Percentiles rank a stretch among this genome's conserved stretches.
Conservation (phyloP, 805 yeast genomes). For the Hanseniaspora hatyaiensis region DNA sequence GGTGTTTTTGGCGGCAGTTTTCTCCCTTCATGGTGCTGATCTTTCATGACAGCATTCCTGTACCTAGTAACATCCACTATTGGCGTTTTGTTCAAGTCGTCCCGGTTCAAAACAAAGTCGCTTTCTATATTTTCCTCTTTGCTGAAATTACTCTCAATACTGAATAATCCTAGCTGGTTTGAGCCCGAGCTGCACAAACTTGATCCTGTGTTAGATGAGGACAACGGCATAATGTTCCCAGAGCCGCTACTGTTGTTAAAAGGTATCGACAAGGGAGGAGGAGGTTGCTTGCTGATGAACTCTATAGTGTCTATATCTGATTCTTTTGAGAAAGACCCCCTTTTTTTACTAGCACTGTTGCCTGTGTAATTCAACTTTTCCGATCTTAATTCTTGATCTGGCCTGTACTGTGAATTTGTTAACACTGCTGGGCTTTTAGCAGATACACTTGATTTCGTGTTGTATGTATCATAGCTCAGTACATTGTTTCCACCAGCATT, state of each 20-base stretch:
- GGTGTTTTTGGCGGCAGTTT: slow-evolving; percentile 16
- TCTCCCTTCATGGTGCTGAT: not conserved
- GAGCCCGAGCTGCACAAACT: slow-evolving; percentile 7
- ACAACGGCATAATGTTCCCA: not conserved
- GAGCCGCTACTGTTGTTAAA: not conserved
- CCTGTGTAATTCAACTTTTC: not conserved
- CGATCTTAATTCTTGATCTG: not conserved
- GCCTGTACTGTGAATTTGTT: not conserved
- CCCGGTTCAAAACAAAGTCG: not conserved
- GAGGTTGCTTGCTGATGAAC: slow-evolving; percentile 13
- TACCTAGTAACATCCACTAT: too few relatives aligned
- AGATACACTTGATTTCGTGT: too few relatives aligned
- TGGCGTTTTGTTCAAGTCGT: slow-evolving; percentile 11
- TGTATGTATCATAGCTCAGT: too few relatives aligned
- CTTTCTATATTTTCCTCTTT: not conserved
- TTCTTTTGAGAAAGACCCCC: not conserved
- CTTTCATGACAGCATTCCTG: not conserved
- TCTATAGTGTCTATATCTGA: not conserved
- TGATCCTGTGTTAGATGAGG: slow-evolving; percentile 12
- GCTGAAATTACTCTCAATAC: not conserved
- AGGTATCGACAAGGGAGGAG: not conserved
- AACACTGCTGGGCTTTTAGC: too few relatives aligned
- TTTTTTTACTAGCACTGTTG: not conserved
- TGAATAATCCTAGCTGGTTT: slow-evolving; percentile 3
- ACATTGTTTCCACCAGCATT: not conserved